Evolutionary conservation across 202 grass and related monocot species (phyloP).

Genomic region (Cymbopogon flexuosus): DNA sequence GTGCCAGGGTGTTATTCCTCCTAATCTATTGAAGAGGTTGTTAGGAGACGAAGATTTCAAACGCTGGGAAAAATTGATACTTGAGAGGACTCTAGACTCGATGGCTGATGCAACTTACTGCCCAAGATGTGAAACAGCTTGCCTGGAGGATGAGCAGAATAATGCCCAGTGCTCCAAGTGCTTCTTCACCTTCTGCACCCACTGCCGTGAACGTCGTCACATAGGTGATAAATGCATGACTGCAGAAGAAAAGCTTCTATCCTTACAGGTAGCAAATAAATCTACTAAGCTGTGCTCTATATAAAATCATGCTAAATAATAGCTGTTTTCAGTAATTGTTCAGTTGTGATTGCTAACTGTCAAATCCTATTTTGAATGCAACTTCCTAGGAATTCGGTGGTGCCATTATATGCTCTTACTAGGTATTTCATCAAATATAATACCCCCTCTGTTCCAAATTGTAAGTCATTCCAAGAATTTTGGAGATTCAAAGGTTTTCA

Average conservation of each 20-base stretch:
- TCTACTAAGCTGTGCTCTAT: not conserved
- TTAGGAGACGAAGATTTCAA: slow-evolving; percentile 58
- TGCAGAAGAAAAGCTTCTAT: slow-evolving; percentile 28
- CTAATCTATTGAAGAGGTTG: slow-evolving; percentile 53
- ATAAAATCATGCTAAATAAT: not conserved
- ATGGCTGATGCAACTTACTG: slow-evolving; percentile 66
- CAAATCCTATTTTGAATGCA: not conserved
- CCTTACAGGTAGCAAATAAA: slow-evolving; percentile 39
- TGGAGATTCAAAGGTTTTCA: too few species aligned
- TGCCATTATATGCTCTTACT: not conserved
- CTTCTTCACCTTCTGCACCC: slow-evolving; percentile 62
- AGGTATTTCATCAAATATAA: too few species aligned
- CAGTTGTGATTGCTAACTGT: not conserved
- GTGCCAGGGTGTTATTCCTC: slow-evolving; percentile 48
- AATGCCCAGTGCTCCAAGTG: slow-evolving; percentile 69
- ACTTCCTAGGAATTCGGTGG: not conserved
- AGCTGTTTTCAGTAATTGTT: not conserved
- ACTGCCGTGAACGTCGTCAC: slow-evolving; percentile 52
- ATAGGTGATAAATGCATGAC: slow-evolving; percentile 57
- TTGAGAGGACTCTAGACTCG: slow-evolving; percentile 65
- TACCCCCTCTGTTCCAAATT: too few species aligned
- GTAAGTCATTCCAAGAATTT: too few species aligned
- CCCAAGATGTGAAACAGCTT: slow-evolving; percentile 71
- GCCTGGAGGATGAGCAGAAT: slow-evolving; percentile 59
- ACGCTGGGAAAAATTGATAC: slow-evolving; percentile 43